Evolutionary conservation across 495 filamentous ascomycete species (phyloP), one percentile per base, ranked within the genome.

Genomic region (Xylaria curta): DNA sequence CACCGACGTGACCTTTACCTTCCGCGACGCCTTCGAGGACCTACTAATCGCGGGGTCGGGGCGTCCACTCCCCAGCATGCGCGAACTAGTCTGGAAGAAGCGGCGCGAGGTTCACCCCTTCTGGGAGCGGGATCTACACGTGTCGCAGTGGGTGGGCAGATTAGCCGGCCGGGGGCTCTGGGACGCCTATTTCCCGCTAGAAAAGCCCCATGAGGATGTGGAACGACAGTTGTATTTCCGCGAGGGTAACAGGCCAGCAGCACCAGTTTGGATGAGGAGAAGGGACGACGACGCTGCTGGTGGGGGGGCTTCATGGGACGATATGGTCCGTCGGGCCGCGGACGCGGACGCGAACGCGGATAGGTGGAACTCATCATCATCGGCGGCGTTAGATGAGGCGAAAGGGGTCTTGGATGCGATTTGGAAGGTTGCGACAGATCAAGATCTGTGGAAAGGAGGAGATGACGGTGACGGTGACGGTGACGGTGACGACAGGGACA

Each of bases 21-120:
- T 83, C 76, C 62, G 72, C 17, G 82, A 85, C 51, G 82, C 82
- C 62, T 84, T 83, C 58, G 81, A 85, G 61, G 82, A 85, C 70
- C 77, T 85, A 28, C 72, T 85, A 6, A 72, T 69, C 1, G 78
- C 68, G 12, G 74, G 67, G 40, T 74, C 81, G 4, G 82, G 78
- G 0, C 53, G 70, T 21, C 74, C 71, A 31, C 71, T 75, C 17
- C 62, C 67, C 13, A 61, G 72, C 58, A 62, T 74, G 1, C 66
- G 33, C 33, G 59, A 51, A 9, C 64, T 69, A 2, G 0, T 68
- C 1, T 44, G 56, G 40, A 42, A 51, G n/a, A 74, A 77, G 26
- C 49, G 53, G 13, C 31, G 58, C 24, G 58, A 60, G 58, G 7
- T 7, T 17, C 10, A 38, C 58, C 31, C 33, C 7, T 60, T 60